These are phyloP conservation scores for Erucastrum elatum DNA, from an alignment of 345 rosid genomes.

Conservation along the genomic window DNA sequence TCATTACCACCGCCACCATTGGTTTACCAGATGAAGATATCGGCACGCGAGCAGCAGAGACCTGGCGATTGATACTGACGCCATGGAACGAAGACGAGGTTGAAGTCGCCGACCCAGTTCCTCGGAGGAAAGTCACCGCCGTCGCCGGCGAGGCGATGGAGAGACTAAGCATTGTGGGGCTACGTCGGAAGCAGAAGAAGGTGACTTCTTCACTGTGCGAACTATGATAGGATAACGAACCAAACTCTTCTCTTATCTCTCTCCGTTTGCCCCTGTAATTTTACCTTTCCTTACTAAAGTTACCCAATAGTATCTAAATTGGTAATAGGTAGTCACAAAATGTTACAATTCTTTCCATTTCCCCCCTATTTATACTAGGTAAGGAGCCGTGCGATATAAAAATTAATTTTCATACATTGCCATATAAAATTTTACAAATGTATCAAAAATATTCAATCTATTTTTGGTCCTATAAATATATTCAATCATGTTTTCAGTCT, in stretches of 20 bases:
- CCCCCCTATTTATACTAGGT: too few species aligned
- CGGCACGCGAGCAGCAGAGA: constrained; percentile 28
- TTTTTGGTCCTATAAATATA: too few species aligned
- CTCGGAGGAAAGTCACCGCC: constrained; percentile 39
- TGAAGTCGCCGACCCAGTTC: constrained; percentile 10
- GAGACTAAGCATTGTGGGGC: constrained; percentile 50
- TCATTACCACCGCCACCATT: constrained; percentile 56
- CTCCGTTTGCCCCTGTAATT: neutral
- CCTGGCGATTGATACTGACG: constrained; percentile 46
- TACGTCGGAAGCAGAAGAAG: constrained; percentile 1
- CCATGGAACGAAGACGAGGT: constrained; percentile 53
- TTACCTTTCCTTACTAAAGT: neutral
- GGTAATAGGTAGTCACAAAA: neutral
- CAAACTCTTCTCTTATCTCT: too few species aligned
- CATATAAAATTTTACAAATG: too few species aligned
- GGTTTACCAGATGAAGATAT: constrained; percentile 27
- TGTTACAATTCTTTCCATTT: neutral
- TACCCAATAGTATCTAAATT: neutral
- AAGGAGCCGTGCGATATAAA: too few species aligned
- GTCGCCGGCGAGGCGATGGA: constrained; percentile 51
- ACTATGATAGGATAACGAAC: too few species aligned
- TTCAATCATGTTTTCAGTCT: too few species aligned
- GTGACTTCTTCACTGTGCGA: too few species aligned
- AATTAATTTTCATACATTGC: too few species aligned
- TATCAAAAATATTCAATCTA: too few species aligned